A percentile compares a stretch with the other conserved stretches of the same genome.
Conservation (phyloP, 1,284 basidiomycete species). For the Pseudozyma sp. region DNA sequence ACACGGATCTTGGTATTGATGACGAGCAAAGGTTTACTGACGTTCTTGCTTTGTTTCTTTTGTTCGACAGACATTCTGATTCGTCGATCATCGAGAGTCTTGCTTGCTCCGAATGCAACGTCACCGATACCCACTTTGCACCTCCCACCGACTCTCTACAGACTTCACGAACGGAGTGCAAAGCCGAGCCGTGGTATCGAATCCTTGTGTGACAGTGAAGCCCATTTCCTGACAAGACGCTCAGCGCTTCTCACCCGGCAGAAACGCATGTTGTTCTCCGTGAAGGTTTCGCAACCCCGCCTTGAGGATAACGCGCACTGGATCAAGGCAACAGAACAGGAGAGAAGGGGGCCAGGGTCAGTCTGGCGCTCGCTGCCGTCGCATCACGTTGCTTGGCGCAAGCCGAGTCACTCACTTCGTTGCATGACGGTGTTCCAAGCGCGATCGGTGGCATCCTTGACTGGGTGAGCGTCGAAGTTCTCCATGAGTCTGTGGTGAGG, state of each 20-base stretch:
- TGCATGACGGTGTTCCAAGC: background rate
- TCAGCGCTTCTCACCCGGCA: background rate
- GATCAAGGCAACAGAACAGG: too few species aligned
- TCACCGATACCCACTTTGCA: background rate
- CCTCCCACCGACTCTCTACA: too few species aligned
- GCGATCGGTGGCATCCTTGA: slow-evolving; percentile 2
- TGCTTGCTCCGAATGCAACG: background rate
- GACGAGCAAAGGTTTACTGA: slow-evolving; percentile 2
- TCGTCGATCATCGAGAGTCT: background rate
- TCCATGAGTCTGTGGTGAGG: background rate
- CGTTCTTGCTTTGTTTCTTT: background rate
- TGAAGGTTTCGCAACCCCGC: background rate
- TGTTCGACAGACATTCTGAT: slow-evolving; percentile 17
- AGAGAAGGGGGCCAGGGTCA: too few species aligned
- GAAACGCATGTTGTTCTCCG: slow-evolving; percentile 2
- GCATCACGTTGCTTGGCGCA: too few species aligned
- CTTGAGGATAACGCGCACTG: slow-evolving; percentile 5
- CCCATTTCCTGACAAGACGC: too few species aligned
- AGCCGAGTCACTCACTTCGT: background rate
- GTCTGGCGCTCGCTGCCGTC: too few species aligned
- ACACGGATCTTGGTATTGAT: background rate
- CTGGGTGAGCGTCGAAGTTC: background rate
- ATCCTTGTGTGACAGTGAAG: too few species aligned
- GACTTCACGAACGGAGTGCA: too few species aligned
- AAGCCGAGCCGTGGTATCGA: too few species aligned